Base-by-base conservation (phyloP, 352 stramenopile genomes). In the Phytophthora palmivora region DNA sequence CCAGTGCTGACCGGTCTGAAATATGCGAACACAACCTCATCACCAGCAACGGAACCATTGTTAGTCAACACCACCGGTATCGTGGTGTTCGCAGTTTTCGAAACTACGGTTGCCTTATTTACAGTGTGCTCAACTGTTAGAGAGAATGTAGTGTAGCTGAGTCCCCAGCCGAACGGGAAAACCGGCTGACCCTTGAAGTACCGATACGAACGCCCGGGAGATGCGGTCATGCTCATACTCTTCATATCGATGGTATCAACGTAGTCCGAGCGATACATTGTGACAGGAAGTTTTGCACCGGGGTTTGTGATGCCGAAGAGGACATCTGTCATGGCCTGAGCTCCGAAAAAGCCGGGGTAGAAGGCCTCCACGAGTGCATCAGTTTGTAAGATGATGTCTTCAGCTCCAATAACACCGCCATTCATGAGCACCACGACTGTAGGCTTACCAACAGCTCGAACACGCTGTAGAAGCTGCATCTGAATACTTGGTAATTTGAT, bases 21-120 rank as follows among this genome's bases (percentile, higher is more conserved):
- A 22, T 48, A 48, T 14, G 41, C 41, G 41, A 48, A 48, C 4
- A 34, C 41, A 33, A 48, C 41, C 11, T 48, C 41, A 48, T 48
- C 41, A 32, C 41, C 41, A 12, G 19, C 0, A 14, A 48, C 14
- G 15, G 41, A 48, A 32, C 41, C 41, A 19, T 32, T 48, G 30
- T 34, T 48, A 4, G 19, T 19, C 11, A 48, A 21, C 41, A 33
- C 12, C 19, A 48, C 21, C 0, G 41, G 33, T 11, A 48, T 48
- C 22, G 41, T 48, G 12, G 41, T 22, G 22, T 48, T 48, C 14
- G 22, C 16, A 48, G 41, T 21, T 14, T 19, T 33, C 22, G 41
- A 48, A 15, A 34, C 14, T 3, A 22, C 22, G 4, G 22, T 4
- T 0, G 33, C 8, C 6, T 11, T 18, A 18, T 9, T 33, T 14